Percentiles rank a stretch among this genome's conserved stretches.
These are phyloP conservation scores for Boletus vinaceobasis DNA, from an alignment of 768 basidiomycete species.

Conservation along the genomic window DNA sequence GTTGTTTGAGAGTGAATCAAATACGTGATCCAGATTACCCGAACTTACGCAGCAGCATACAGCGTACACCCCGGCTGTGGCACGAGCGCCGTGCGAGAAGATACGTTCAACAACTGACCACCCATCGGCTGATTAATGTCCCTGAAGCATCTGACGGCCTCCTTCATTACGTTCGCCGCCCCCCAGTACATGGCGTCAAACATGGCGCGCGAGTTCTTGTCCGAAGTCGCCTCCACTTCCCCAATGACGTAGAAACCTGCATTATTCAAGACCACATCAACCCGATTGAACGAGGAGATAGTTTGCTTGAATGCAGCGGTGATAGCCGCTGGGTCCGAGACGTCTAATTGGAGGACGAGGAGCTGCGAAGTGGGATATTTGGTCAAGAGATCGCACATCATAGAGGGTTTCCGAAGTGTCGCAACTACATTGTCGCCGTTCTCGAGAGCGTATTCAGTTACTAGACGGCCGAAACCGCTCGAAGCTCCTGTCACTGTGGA, in stretches of 20 bases:
- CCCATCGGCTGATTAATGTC: conserved; percentile 35
- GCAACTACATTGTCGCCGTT: conserved; percentile 43
- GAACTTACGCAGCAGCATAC: conserved; percentile 31
- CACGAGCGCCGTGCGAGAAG: conserved; percentile 29
- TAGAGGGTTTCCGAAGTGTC: conserved; percentile 40
- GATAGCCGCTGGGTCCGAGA: conserved; percentile 33
- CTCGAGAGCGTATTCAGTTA: conserved; percentile 34
- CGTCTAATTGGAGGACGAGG: conserved; percentile 41
- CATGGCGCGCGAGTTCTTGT: conserved; percentile 69
- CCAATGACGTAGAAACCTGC: conserved; percentile 33
- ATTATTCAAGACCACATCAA: conserved; percentile 48
- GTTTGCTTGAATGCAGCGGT: conserved; percentile 35
- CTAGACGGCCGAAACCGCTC: conserved; percentile 37
- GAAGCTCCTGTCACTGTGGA: conserved; percentile 40
- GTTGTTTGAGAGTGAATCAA: background rate
- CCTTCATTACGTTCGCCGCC: conserved; percentile 29
- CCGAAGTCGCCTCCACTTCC: conserved; percentile 79
- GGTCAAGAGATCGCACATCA: conserved; percentile 29
- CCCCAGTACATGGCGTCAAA: conserved; percentile 40
- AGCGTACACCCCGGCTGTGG: conserved; percentile 14
- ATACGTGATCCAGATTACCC: background rate
- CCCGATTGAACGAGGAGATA: conserved; percentile 33
- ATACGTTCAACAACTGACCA: conserved; percentile 34
- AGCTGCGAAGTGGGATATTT: conserved; percentile 34
- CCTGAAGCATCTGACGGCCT: conserved; percentile 35